These are phyloP conservation scores for Sarocladium strictum DNA, from an alignment of 2,329 filamentous ascomycete species.

Conservation along the genomic window DNA sequence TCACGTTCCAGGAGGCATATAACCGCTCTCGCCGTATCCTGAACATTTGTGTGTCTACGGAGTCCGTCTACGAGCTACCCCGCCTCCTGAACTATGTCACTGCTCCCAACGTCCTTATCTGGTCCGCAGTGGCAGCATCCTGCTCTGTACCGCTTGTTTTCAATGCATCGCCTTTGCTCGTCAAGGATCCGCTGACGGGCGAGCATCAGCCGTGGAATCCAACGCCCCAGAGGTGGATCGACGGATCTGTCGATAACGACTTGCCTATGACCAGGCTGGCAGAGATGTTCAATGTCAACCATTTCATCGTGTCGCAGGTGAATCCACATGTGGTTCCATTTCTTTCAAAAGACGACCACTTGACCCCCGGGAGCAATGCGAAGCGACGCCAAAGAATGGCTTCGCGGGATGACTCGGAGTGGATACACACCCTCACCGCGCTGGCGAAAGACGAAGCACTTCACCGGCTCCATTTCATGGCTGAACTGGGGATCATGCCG, in stretches of 20 bases:
- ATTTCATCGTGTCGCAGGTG: conserved; percentile 95
- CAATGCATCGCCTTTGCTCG: conserved; percentile 68
- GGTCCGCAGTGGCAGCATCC: conserved; percentile 93
- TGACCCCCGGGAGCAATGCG: conserved; percentile 28
- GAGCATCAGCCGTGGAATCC: conserved; percentile 79
- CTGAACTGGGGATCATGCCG: conserved; percentile 75
- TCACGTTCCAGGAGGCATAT: conserved; percentile 94
- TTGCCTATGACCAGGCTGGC: conserved; percentile 83
- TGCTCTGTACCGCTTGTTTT: conserved; percentile 90
- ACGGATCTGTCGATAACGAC: conserved; percentile 92
- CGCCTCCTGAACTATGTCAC: conserved; percentile 88
- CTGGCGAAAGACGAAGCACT: conserved; percentile 75
- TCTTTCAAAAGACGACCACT: conserved; percentile 64
- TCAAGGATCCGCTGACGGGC: conserved; percentile 79
- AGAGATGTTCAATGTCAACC: conserved; percentile 97
- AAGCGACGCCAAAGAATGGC: conserved; percentile 11
- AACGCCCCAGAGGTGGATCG: conserved; percentile 79
- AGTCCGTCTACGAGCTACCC: conserved; percentile 80
- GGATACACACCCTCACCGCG: conserved; percentile 62
- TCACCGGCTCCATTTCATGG: conserved; percentile 73
- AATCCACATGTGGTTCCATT: conserved; percentile 93
- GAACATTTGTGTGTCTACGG: conserved; percentile 89
- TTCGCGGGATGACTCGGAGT: conserved; percentile 39
- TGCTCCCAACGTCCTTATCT: conserved; percentile 89
- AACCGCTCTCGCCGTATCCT: conserved; percentile 88